Percentiles rank a stretch among this genome's conserved stretches.
These are phyloP conservation scores for Dactylorhiza incarnata DNA, from an alignment of 106 monocot genomes.

Conservation along the genomic window DNA sequence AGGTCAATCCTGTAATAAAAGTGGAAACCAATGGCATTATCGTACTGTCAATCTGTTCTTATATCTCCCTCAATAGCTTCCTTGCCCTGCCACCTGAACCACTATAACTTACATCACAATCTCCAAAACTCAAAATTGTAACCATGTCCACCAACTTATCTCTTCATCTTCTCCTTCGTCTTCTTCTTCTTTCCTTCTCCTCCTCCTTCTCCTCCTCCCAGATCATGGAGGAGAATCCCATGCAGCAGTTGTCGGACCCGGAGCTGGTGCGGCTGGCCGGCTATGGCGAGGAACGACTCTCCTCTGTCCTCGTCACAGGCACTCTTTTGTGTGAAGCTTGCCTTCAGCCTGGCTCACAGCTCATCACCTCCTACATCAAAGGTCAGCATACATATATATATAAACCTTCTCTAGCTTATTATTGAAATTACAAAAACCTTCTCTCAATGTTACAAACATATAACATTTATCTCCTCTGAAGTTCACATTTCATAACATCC, in stretches of 20 bases:
- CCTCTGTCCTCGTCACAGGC: slow-evolving; percentile 57
- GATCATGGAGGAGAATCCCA: slow-evolving; percentile 3
- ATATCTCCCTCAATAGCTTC: neutral
- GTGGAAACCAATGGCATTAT: neutral
- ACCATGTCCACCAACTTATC: neutral
- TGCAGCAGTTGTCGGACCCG: slow-evolving; percentile 15
- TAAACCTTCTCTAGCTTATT: too few species aligned
- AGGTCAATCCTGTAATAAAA: neutral
- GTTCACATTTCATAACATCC: too few species aligned
- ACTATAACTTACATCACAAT: too few species aligned
- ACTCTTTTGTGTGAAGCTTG: slow-evolving; percentile 38
- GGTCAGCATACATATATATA: slow-evolving; percentile 12
- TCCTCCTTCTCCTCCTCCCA: neutral
- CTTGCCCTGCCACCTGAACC: neutral
- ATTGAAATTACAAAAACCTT: too few species aligned
- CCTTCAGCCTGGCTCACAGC: neutral
- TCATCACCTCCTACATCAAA: slow-evolving; percentile 23
- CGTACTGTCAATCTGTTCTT: neutral
- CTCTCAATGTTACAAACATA: too few species aligned
- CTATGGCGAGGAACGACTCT: slow-evolving; percentile 73
- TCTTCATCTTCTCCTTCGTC: neutral
- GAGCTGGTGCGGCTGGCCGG: slow-evolving; percentile 51
- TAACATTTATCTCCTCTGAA: too few species aligned
- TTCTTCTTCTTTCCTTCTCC: slow-evolving; percentile 2
- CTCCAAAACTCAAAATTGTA: neutral